phyloP scores from a whole-genome alignment of 805 yeast genomes.

The Candida nanaspora region DNA sequence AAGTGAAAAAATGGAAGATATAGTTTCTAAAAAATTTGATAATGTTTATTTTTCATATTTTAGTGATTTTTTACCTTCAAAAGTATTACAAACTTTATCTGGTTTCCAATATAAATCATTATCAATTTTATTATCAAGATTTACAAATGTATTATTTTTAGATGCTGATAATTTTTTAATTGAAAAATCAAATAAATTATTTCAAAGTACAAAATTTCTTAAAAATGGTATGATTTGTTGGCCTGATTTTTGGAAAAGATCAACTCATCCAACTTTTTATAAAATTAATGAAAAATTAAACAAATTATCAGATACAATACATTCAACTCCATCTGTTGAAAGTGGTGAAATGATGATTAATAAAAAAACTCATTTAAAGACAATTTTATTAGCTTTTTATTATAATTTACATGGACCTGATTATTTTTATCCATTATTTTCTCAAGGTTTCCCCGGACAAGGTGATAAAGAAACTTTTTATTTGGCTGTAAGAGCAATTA shows the following conservation, averaged over 20 bases:
- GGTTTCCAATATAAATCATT: slow-evolving; percentile 38
- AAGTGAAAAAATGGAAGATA: slow-evolving; percentile 37
- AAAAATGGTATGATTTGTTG: slow-evolving; percentile 44
- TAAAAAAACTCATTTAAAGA: slow-evolving; percentile 50
- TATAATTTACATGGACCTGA: slow-evolving; percentile 63
- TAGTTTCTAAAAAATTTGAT: slow-evolving; percentile 27
- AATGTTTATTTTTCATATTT: slow-evolving; percentile 38
- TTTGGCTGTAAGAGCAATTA: slow-evolving; percentile 50
- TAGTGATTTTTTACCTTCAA: slow-evolving; percentile 21
- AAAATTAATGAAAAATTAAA: slow-evolving; percentile 32
- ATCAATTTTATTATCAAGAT: slow-evolving; percentile 38
- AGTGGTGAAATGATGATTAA: slow-evolving; percentile 63
- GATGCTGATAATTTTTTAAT: slow-evolving; percentile 46
- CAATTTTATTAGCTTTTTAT: slow-evolving; percentile 52
- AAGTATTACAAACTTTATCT: not conserved
- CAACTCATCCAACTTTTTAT: slow-evolving; percentile 50
- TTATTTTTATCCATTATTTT: slow-evolving; percentile 58
- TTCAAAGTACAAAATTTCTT: slow-evolving; percentile 34
- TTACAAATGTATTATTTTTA: slow-evolving; percentile 38
- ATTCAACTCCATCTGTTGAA: slow-evolving; percentile 54
- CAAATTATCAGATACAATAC: slow-evolving; percentile 21
- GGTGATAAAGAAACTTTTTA: slow-evolving; percentile 77
- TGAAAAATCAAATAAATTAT: slow-evolving; percentile 31
- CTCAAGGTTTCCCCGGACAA: slow-evolving; percentile 72
- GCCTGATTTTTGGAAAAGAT: slow-evolving; percentile 67